Evolutionary conservation across 345 rosid genomes (phyloP).

Genomic region (Moricandia arvensis): DNA sequence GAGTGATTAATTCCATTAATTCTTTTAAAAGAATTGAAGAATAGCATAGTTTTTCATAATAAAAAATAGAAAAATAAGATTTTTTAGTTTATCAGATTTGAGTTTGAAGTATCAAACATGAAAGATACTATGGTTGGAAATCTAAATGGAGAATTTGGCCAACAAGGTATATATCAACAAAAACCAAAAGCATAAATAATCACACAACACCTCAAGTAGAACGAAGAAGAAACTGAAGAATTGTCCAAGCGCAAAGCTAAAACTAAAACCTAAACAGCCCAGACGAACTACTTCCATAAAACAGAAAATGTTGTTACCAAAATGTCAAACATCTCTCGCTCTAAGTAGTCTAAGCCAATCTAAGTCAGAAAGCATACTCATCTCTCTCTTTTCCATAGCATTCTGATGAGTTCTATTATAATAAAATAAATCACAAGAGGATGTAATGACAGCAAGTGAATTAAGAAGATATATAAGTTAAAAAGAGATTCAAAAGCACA

Average conservation of each 20-base stretch:
- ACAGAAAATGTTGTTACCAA: slow-evolving; percentile 29
- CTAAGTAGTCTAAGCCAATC: slow-evolving; percentile 34
- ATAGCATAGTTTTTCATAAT: background rate
- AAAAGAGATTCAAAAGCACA: slow-evolving; percentile 17
- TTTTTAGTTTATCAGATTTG: background rate
- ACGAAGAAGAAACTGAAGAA: slow-evolving; percentile 13
- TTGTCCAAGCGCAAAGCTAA: slow-evolving; percentile 11
- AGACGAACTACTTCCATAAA: slow-evolving; percentile 26
- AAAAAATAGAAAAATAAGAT: background rate
- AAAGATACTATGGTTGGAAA: background rate
- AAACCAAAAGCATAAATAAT: slow-evolving; percentile 17
- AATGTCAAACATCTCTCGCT: slow-evolving; percentile 29
- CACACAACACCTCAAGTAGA: slow-evolving; percentile 29
- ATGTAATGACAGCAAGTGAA: slow-evolving; percentile 23
- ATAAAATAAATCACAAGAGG: slow-evolving; percentile 32
- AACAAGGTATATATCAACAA: background rate
- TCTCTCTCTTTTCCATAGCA: slow-evolving; percentile 17
- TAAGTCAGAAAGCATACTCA: slow-evolving; percentile 35
- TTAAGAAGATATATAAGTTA: slow-evolving; percentile 24
- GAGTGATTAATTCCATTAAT: no score
- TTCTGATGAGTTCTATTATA: slow-evolving; percentile 19
- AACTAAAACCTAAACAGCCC: slow-evolving; percentile 30
- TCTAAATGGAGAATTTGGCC: background rate
- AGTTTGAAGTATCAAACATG: background rate
- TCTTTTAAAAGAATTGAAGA: no score